Base-by-base conservation (phyloP, 2,329 filamentous ascomycete species). In the Fusarium sp. region DNA sequence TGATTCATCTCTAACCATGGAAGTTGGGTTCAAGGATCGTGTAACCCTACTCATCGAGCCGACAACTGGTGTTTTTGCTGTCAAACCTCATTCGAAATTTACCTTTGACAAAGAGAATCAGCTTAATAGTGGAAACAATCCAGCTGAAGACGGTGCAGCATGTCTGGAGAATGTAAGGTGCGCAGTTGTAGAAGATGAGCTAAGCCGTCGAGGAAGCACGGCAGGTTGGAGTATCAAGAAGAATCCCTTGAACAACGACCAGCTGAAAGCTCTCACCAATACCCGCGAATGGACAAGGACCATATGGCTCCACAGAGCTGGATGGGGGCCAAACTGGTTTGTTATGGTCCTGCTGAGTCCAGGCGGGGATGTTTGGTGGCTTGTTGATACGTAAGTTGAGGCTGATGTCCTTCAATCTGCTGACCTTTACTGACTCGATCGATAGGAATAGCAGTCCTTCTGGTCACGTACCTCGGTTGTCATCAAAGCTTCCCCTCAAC, bases 361-460 rank as follows among this genome's bases (percentile, higher is more conserved):
- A 75, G 85, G 86, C 74, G 92, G 93, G 55, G 92, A 96, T 76
- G 86, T 86, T 66, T 97, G 93, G 92, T 94, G 91, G 89, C 82
- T 94, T 63, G 83, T 93, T 56, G 86, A 91, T 78, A 78, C 88
- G 85, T 89, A 81, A 81, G 86, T 59, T 51, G 16, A 34, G 7
- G 27, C 10, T 50, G 12, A 18, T n/a, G 20, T 21, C 30, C 27
- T 16, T n/a, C 27, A 23, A 20, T 18, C n/a, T 42, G 32, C 21
- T 45, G 41, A 37, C 18, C n/a, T 49, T 56, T 51, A 53, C 72
- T 76, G 63, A 76, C 58, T 50, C 34, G 12, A 5, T 46, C 21
- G 14, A 13, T 34, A 80, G 79, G 30, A 75, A 76, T 55, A 74
- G 74, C 20, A 68, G 70, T 27, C 69, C 73, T 32, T 54, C 73